phyloP scores from a whole-genome alignment of 2,329 filamentous ascomycete genomes.

The Tolypocladium ophioglossoides region DNA sequence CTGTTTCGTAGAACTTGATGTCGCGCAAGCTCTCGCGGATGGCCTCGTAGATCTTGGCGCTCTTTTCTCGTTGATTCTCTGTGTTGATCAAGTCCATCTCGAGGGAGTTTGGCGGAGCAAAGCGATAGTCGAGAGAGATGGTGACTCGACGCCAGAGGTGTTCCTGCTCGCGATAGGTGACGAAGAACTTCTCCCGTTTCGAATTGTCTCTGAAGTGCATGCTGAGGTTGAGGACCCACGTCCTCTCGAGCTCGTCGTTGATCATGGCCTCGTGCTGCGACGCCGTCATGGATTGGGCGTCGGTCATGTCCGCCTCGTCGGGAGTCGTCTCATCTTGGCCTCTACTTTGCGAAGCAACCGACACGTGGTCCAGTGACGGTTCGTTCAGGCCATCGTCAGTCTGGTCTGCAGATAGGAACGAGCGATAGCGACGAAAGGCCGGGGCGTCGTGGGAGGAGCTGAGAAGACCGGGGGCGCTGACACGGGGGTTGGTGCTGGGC shows the following conservation, averaged over 20 bases:
- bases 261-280: slow-evolving; percentile 53
- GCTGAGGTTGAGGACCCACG: slow-evolving; percentile 94
- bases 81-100: slow-evolving; percentile 72
- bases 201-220: slow-evolving; percentile 97
- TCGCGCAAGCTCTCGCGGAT: slow-evolving; percentile 87
- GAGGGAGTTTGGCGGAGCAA: slow-evolving; percentile 68
- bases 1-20: slow-evolving; percentile 92
- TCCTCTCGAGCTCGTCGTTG: slow-evolving; percentile 71
- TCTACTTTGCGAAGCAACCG: neutral
- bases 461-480: slow-evolving; percentile 38
- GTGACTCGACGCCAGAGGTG: slow-evolving; percentile 80
- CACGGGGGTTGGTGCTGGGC: slow-evolving; percentile 23
- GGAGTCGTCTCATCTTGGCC: slow-evolving; percentile 10
- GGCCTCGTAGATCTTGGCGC: slow-evolving; percentile 82
- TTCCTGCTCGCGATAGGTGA: slow-evolving; percentile 78
- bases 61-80: slow-evolving; percentile 84
- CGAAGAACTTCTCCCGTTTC: slow-evolving; percentile 92
- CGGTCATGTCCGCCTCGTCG: slow-evolving; percentile 18
- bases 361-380: neutral
- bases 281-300: slow-evolving; percentile 37
- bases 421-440: slow-evolving; percentile 6
- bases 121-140: slow-evolving; percentile 84
- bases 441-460: slow-evolving; percentile 12
- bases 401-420: slow-evolving; percentile 7
- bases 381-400: slow-evolving; percentile 4